Evolutionary conservation across 2,329 filamentous ascomycete genomes (phyloP), one percentile per base, ranked within the genome.

Genomic region (Penicillium frequentans): DNA sequence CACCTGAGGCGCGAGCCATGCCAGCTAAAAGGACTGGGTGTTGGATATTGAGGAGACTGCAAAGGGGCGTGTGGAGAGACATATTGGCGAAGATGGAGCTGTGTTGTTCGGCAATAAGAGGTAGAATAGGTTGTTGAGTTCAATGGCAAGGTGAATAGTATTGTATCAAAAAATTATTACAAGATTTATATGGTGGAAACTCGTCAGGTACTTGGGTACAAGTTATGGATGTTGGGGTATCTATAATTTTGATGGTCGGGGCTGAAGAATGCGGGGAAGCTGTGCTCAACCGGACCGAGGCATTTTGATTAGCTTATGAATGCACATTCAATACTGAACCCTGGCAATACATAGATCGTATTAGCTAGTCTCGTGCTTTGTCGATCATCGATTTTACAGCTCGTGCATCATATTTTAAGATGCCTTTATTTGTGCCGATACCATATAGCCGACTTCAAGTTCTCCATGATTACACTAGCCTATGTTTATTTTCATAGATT

Each of bases 11-110:
- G 60, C 90, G 86, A 2, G 93, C 93, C 93, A 98, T 98, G 68
- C 93, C 93, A 33, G 93, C 93, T 21, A 97, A 90, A 64, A 97
- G 80, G 74, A 98, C 88, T 42, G 93, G 93, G 77, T 97, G 92
- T 64, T 88, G 81, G 76, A 97, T 96, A 24, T 86, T 85, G 52
- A 97, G 84, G 51, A 97, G 86, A 54, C 81, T 81, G 62, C 89
- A 93, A 37, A 96, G 83, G 2, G 91, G 90, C 11, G 91, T 96
- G 57, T 84, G 85, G 67, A 95, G 88, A 58, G 86, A 72, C 72
- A 75, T 75, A 44, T 42, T 68, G 56, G 21, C 14, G 33, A 14
- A 21, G 23, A 42, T 50, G 35, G 23, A 39, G 33, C 27, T 16
- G 47, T 10, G 27, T 43, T 23, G 31, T 49, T 49, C 5, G 7